Base-by-base conservation (phyloP, 257 asterid genomes). In the Hygrophila difformis region DNA sequence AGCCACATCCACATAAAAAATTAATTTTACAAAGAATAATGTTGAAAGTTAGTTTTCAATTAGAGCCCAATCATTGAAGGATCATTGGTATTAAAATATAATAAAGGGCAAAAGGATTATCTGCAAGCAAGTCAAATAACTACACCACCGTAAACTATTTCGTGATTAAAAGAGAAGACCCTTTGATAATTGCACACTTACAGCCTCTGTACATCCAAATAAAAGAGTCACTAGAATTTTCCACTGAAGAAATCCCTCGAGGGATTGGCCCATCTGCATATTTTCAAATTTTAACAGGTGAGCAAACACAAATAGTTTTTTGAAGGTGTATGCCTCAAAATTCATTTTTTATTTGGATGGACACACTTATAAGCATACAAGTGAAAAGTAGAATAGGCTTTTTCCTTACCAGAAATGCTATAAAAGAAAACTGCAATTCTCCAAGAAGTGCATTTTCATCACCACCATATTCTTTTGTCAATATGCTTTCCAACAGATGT, bases 211-310 rank as follows among this genome's bases (percentile, higher is more conserved):
- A 59, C 98, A 85, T 24, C 93, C 92, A 64, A 91, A 66, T 24
- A 91, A 65, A 54, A 91, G 92, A 74, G 78, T 72, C 55, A 78
- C 61, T 64, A 91, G 63, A 55, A 49, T 63, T 68, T 85, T 86
- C 98, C 98, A 91, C 59, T 91, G 96, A 28, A 79, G 14, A 86
- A 77, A 91, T 60, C 92, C 93, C 68, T 91, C 84, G 58, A 91
- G 92, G 47, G 98, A 91, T 61, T 91, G 98, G 35, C 94, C 96
- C 92, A 91, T 91, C 98, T 91, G 88, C 73, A 67, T 58, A 57
- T 44, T 62, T 45, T 20, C 36, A 26, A 26, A 54, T 42, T 24
- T 21, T 35, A 40, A 48, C 45, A 55, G 13, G 51, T 60, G 39
- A 18, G 42, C 4, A 26, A 26, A 26, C 4, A 0, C 8, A 26